These are phyloP conservation scores for Metschnikowia lachancei DNA, from an alignment of 805 yeast species.

Conservation along the genomic window DNA sequence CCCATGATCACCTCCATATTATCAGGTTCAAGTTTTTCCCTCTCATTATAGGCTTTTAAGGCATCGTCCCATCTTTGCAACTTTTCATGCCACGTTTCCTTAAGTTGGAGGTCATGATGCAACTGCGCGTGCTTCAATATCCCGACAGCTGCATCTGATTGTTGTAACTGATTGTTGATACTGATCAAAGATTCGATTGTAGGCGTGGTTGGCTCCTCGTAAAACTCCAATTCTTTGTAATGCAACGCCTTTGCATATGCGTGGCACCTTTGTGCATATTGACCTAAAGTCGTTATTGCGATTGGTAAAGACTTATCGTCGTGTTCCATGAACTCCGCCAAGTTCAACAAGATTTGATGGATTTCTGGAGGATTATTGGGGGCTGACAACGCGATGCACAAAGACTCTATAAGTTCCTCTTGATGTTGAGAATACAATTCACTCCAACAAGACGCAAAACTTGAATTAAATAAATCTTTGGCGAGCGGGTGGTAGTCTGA, in stretches of 20 bases:
- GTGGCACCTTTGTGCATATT: constrained; percentile 91
- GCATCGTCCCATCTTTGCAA: constrained; percentile 99
- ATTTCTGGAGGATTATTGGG: constrained; percentile 95
- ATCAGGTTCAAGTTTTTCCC: constrained; percentile 62
- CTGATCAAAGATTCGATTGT: constrained; percentile 90
- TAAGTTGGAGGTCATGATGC: constrained; percentile 84
- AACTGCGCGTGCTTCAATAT: constrained; percentile 91
- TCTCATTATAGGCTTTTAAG: constrained; percentile 76
- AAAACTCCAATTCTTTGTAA: constrained; percentile 91
- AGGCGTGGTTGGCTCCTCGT: constrained; percentile 87
- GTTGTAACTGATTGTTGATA: constrained; percentile 91
- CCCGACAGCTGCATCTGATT: constrained; percentile 97
- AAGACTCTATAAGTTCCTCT: constrained; percentile 80
- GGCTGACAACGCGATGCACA: constrained; percentile 84
- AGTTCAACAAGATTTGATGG: constrained; percentile 79
- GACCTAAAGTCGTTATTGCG: constrained; percentile 84
- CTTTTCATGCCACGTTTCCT: constrained; percentile 97
- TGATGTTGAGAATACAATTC: constrained; percentile 86
- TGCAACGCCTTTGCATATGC: constrained; percentile 97
- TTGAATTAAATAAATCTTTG: constrained; percentile 85
- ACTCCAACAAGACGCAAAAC: constrained; percentile 94
- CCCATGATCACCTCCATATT: constrained; percentile 92
- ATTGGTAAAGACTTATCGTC: constrained; percentile 93
- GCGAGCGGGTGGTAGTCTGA: constrained; percentile 85
- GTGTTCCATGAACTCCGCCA: constrained; percentile 97